Evolutionary conservation across 73 alveolate genomes (phyloP).

Genomic region (Paraurostyla sp.): DNA sequence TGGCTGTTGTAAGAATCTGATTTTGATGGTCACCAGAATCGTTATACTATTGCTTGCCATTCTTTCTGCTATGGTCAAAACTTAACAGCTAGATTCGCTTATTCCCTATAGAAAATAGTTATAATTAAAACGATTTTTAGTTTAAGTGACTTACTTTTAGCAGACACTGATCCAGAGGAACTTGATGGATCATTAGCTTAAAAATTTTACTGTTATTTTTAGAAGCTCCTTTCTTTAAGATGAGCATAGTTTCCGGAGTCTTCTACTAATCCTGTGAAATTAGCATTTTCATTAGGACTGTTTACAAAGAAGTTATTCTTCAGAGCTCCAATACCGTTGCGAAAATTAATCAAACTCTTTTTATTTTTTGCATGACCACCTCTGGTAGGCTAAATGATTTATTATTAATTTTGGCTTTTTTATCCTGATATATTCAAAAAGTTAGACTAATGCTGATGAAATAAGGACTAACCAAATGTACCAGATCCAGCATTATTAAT

Average conservation of each 20-base stretch:
- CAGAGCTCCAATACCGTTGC: constrained; percentile 44
- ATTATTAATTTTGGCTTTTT: not conserved
- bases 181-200: too few species aligned
- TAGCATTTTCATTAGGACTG: not conserved
- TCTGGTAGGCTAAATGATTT: not conserved
- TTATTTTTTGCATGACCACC: not conserved
- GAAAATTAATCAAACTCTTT: constrained; percentile 17
- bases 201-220: too few species aligned
- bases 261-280: not conserved
- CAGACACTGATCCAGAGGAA: not conserved
- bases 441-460: not conserved
- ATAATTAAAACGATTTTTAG: not conserved
- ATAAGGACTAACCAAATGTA: not conserved
- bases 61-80: constrained; percentile 24
- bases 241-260: too few species aligned
- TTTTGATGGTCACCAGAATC: too few species aligned
- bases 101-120: not conserved
- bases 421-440: not conserved
- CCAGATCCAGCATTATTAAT: not conserved
- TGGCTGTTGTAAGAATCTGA: too few species aligned
- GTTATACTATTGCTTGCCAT: not conserved
- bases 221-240: too few species aligned
- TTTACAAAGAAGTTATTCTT: constrained; percentile 28
- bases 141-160: not conserved
- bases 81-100: not conserved